Percentiles rank a stretch among this genome's conserved stretches.
These are phyloP conservation scores for Alternaria arborescens DNA, from an alignment of 2,329 filamentous ascomycete species.

Conservation along the genomic window DNA sequence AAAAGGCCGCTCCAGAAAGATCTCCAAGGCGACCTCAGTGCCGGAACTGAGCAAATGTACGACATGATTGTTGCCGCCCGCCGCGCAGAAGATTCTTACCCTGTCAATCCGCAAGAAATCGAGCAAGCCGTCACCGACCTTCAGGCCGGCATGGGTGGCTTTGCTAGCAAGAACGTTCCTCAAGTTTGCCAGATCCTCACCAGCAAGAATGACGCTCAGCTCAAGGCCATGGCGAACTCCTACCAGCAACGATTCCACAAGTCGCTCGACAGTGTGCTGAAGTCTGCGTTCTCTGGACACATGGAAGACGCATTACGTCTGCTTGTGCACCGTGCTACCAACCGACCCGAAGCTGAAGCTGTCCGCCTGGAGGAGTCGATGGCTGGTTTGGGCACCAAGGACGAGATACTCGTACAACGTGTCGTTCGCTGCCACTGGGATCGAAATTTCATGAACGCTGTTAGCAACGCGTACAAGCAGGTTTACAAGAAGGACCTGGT, in stretches of 20 bases:
- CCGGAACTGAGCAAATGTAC: slow-evolving; percentile 88
- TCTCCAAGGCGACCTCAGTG: slow-evolving; percentile 79
- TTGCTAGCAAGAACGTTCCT: slow-evolving; percentile 76
- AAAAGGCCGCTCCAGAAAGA: slow-evolving; percentile 72
- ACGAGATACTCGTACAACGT: slow-evolving; percentile 78
- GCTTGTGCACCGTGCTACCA: slow-evolving; percentile 78
- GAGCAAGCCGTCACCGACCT: slow-evolving; percentile 79
- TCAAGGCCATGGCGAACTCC: slow-evolving; percentile 79
- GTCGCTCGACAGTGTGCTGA: slow-evolving; percentile 76
- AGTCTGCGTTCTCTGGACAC: slow-evolving; percentile 86
- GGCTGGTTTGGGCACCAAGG: slow-evolving; percentile 87
- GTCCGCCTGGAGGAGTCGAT: slow-evolving; percentile 84
- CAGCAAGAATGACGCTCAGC: slow-evolving; percentile 79
- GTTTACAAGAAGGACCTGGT: slow-evolving; percentile 73
- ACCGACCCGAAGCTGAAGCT: slow-evolving; percentile 87
- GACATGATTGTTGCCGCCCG: slow-evolving; percentile 78
- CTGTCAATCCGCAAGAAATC: slow-evolving; percentile 75
- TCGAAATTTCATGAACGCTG: slow-evolving; percentile 73
- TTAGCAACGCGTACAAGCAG: slow-evolving; percentile 79
- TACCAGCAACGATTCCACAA: slow-evolving; percentile 78
- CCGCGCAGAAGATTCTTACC: slow-evolving; percentile 79
- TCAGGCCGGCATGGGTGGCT: slow-evolving; percentile 72
- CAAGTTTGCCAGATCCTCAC: slow-evolving; percentile 81
- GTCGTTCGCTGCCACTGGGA: slow-evolving; percentile 88
- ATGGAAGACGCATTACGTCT: slow-evolving; percentile 86